Percentiles rank a stretch among this genome's conserved stretches.
Conservation (phyloP, 202 grass and related monocot genomes). For the Brachypodium distachyon region DNA sequence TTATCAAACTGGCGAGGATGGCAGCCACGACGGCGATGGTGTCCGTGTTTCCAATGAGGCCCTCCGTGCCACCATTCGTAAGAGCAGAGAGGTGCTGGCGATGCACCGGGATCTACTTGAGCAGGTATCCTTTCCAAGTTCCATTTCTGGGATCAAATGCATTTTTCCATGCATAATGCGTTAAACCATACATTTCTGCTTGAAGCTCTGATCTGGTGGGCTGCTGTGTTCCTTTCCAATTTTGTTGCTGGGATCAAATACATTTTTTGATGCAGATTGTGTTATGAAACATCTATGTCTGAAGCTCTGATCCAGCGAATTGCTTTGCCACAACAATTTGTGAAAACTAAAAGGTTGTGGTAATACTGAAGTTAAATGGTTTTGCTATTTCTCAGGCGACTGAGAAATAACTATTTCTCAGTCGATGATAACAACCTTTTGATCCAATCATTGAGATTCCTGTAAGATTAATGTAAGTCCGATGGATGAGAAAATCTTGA, state of each 20-base stretch:
- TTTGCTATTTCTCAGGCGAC: no score
- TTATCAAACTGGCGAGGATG: background rate
- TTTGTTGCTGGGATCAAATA: no score
- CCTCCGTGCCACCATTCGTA: slow-evolving; percentile 46
- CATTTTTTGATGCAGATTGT: background rate
- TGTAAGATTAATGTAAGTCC: no score
- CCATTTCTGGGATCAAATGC: slow-evolving; percentile 13
- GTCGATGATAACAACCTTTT: no score
- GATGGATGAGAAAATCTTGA: no score
- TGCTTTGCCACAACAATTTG: background rate
- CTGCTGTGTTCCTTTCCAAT: background rate
- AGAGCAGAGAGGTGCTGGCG: slow-evolving; percentile 79
- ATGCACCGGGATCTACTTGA: slow-evolving; percentile 57
- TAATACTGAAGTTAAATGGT: no score
- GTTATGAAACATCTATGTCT: background rate
- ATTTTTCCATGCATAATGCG: background rate
- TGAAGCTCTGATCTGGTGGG: background rate
- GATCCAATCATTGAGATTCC: no score
- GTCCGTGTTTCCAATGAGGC: slow-evolving; percentile 42
- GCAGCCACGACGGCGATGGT: slow-evolving; percentile 4
- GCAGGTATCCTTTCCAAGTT: slow-evolving; percentile 38
- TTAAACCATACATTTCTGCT: background rate
- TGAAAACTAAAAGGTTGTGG: background rate
- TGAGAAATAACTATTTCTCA: no score
- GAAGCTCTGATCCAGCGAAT: background rate